These are phyloP conservation scores for Zea mays DNA, from an alignment of 176 grass and related monocot genomes.

Conservation along the genomic window Zm-B73-REFERENCE-NAM-5.0 NC_050102.1:119193501-119194000, in stretches of 20 bases:
- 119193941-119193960: too few relatives aligned
- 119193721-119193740: slow-evolving; percentile 86
- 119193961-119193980: too few relatives aligned
- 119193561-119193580: slow-evolving; percentile 4
- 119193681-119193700: slow-evolving; percentile 46
- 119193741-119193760: slow-evolving; percentile 76
- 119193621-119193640: too few relatives aligned
- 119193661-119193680: background rate
- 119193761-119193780: background rate
- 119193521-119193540: background rate
- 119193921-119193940: too few relatives aligned
- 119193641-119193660: background rate
- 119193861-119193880: slow-evolving; percentile 74
- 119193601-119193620: too few relatives aligned
- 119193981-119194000: too few relatives aligned
- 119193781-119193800: background rate
- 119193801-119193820: background rate
- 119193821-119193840: background rate
- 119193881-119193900: slow-evolving; percentile 90
- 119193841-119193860: slow-evolving; percentile 66
- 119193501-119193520: too few relatives aligned
- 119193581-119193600: too few relatives aligned
- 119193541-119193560: background rate
- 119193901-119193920: slow-evolving; percentile 47
- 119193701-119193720: slow-evolving; percentile 73